Evolutionary conservation across 148 eudicot genomes (phyloP).

Genomic region (Rhododendron williamsianum): DNA sequence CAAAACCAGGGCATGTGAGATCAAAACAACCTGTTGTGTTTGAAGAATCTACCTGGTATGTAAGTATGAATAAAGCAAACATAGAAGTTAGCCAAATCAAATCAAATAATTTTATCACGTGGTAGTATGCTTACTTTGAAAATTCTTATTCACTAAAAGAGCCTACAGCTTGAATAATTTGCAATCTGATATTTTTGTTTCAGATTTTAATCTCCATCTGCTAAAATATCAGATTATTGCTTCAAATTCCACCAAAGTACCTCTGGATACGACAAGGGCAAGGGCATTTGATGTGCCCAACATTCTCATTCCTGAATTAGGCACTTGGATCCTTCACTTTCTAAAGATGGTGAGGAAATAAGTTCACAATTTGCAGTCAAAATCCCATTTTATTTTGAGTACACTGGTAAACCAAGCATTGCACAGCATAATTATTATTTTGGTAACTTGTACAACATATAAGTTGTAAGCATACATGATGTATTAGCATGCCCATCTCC

Average conservation of each 20-base stretch:
- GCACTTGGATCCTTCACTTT: background rate
- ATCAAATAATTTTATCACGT: background rate
- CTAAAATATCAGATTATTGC: background rate
- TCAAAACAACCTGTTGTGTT: conserved; percentile 61
- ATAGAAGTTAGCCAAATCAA: background rate
- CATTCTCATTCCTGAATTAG: background rate
- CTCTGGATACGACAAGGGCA: background rate
- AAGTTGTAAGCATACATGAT: background rate
- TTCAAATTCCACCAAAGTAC: background rate
- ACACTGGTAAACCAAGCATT: background rate
- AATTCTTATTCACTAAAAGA: background rate
- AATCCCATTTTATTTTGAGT: background rate
- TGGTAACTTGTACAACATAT: background rate
- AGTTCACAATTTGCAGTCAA: background rate
- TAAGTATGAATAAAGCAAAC: background rate
- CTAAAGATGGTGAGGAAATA: background rate
- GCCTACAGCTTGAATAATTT: background rate
- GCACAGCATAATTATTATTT: background rate
- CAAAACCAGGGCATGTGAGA: conserved; percentile 63
- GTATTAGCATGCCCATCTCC: background rate
- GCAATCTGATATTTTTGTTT: background rate
- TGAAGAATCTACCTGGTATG: conserved; percentile 33
- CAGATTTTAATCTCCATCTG: background rate
- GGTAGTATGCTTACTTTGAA: background rate
- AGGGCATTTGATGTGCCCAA: background rate